phyloP scores from a whole-genome alignment of 2,329 filamentous ascomycete species.

The Penicillium sp. region DNA sequence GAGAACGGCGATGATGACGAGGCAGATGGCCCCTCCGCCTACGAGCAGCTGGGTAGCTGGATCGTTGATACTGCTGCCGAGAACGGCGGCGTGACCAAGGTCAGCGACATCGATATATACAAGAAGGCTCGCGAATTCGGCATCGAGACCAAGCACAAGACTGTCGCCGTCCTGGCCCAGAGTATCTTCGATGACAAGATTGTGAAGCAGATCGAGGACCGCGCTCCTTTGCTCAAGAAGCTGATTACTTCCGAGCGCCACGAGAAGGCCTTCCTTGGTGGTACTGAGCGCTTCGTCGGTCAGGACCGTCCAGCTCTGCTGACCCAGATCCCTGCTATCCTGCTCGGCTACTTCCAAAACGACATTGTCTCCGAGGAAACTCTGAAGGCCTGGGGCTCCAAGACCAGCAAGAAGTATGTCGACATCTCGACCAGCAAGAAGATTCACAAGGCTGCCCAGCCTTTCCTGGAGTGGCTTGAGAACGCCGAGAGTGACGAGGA shows the following conservation, averaged over 20 bases:
- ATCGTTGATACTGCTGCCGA: conserved; percentile 74
- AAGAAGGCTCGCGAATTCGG: conserved; percentile 96
- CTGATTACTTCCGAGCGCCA: conserved; percentile 89
- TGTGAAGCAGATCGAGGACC: conserved; percentile 80
- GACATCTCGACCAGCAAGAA: conserved; percentile 88
- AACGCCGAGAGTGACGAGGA: conserved; percentile 74
- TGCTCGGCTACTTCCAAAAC: conserved; percentile 87
- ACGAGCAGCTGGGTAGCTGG: conserved; percentile 93
- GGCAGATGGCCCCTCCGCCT: conserved; percentile 76
- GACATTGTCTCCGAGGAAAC: conserved; percentile 89
- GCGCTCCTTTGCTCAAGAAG: conserved; percentile 88
- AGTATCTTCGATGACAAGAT: conserved; percentile 93
- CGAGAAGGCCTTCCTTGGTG: conserved; percentile 92
- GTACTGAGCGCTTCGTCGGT: conserved; percentile 88
- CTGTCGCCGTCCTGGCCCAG: conserved; percentile 87
- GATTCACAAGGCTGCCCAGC: conserved; percentile 91
- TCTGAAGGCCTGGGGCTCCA: conserved; percentile 86
- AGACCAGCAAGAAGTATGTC: conserved; percentile 98
- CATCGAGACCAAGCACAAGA: conserved; percentile 93
- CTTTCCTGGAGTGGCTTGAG: conserved; percentile 92
- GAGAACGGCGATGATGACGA: conserved; percentile 80
- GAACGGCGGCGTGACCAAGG: conserved; percentile 73
- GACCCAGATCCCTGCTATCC: conserved; percentile 78
- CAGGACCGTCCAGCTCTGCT: conserved; percentile 81
- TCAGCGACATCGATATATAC: conserved; percentile 90